Percentiles rank a stretch among this genome's conserved stretches.
Evolutionary conservation across 2,329 filamentous ascomycete species (phyloP).

Genomic region (Zymoseptoria crescenta): DNA sequence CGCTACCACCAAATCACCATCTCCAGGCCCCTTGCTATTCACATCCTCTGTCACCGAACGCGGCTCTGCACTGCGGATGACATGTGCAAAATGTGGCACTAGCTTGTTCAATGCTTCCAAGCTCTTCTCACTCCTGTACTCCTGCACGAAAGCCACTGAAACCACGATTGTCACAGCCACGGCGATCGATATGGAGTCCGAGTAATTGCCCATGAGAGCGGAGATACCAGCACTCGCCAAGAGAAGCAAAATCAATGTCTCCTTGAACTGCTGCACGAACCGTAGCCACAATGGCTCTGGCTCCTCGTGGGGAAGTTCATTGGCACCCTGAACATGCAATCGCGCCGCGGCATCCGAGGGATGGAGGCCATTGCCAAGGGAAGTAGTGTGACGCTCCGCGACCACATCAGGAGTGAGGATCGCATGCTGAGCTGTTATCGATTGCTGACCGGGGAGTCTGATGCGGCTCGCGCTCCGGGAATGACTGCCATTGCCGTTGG

Average conservation of each 20-base stretch:
- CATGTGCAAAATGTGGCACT: slow-evolving; percentile 89
- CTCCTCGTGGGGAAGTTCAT: slow-evolving; percentile 89
- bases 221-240: slow-evolving; percentile 83
- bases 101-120: slow-evolving; percentile 89
- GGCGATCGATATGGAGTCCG: slow-evolving; percentile 92
- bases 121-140: slow-evolving; percentile 95
- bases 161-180: slow-evolving; percentile 96
- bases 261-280: slow-evolving; percentile 93
- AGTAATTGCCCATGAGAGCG: slow-evolving; percentile 82
- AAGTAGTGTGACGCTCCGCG: slow-evolving; percentile 69
- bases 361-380: slow-evolving; percentile 72
- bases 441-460: slow-evolving; percentile 30
- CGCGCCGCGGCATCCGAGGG: slow-evolving; percentile 73
- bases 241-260: slow-evolving; percentile 87
- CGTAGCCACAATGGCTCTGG: slow-evolving; percentile 92
- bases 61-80: slow-evolving; percentile 54
- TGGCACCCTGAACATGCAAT: slow-evolving; percentile 73
- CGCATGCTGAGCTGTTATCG: slow-evolving; percentile 47
- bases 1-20: slow-evolving; percentile 52
- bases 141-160: slow-evolving; percentile 89
- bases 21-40: slow-evolving; percentile 46
- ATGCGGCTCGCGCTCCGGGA: slow-evolving; percentile 25
- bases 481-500: slow-evolving; percentile 10
- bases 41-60: slow-evolving; percentile 18
- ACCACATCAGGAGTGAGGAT: slow-evolving; percentile 70